These are phyloP conservation scores for Colletotrichum sp. DNA, from an alignment of 2,329 filamentous ascomycete genomes.

Conservation along the genomic window DNA sequence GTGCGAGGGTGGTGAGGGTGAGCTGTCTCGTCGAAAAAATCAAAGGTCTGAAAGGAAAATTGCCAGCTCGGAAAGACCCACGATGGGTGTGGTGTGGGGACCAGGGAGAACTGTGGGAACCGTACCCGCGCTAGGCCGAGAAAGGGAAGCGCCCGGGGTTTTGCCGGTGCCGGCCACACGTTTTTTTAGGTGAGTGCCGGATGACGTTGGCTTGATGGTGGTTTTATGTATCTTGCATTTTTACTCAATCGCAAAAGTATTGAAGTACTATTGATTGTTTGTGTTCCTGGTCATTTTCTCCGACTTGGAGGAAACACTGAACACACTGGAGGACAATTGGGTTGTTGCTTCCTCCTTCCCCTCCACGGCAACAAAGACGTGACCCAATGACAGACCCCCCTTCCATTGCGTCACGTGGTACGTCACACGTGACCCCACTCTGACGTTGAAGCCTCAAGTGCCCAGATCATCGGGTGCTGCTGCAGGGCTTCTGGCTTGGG, in stretches of 20 bases:
- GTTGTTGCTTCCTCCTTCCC: not conserved
- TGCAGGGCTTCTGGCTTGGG: not conserved
- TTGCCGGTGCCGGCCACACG: conserved; percentile 17
- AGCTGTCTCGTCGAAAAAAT: conserved; percentile 25
- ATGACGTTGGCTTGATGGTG: conserved; percentile 7
- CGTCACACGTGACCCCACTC: conserved; percentile 8
- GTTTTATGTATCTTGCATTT: not conserved
- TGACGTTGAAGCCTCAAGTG: not conserved
- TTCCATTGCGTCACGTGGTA: conserved; percentile 4
- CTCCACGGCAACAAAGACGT: not conserved
- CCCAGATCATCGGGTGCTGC: not conserved
- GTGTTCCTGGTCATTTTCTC: not conserved
- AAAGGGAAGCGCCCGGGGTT: not conserved
- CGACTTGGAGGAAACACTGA: not conserved
- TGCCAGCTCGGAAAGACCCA: conserved; percentile 23
- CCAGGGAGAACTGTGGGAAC: conserved; percentile 17
- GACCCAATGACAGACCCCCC: not conserved
- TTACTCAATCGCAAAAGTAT: too few relatives aligned
- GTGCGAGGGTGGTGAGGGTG: conserved; percentile 21
- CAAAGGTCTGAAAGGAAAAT: conserved; percentile 25
- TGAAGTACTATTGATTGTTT: not conserved
- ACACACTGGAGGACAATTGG: not conserved
- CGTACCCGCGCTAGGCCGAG: not conserved
- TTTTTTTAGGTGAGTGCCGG: conserved; percentile 8
- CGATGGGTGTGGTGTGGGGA: conserved; percentile 17